Evolutionary conservation across 495 filamentous ascomycete species (phyloP).

Genomic region (Daldinia bambusicola): DNA sequence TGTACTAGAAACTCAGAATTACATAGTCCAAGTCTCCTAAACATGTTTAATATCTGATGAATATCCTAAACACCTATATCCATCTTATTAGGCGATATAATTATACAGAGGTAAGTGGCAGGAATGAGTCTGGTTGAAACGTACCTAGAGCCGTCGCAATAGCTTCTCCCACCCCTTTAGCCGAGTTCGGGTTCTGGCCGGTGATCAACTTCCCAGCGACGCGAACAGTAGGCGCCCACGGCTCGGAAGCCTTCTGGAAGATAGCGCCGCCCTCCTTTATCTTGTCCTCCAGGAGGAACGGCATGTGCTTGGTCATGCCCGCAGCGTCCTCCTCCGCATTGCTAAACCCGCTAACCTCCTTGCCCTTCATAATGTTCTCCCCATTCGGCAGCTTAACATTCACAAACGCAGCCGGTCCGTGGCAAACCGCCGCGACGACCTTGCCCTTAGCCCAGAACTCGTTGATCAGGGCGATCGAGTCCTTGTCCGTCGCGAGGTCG

Average conservation of each 20-base stretch:
- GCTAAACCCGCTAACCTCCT: not conserved
- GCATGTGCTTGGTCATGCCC: not conserved
- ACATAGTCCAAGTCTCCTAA: no score
- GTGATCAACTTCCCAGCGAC: not conserved
- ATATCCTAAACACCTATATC: not conserved
- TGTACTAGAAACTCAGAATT: not conserved
- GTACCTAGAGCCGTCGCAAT: not conserved
- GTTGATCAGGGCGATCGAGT: not conserved
- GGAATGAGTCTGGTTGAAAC: not conserved
- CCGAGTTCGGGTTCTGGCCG: not conserved
- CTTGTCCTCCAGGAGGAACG: not conserved
- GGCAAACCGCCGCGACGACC: not conserved
- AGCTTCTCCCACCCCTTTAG: not conserved
- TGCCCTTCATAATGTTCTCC: not conserved
- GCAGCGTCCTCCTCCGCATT: not conserved
- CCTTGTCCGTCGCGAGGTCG: not conserved
- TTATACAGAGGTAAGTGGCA: not conserved
- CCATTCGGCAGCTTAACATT: not conserved
- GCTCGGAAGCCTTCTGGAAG: not conserved
- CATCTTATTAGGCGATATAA: not conserved
- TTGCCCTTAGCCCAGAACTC: conserved; percentile 1
- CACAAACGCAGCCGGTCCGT: not conserved
- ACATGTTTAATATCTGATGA: not conserved
- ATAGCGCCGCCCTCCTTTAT: not conserved
- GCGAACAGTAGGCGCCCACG: not conserved